Evolutionary conservation across 2,329 filamentous ascomycete species (phyloP).

Genomic region (Trichoderma gracile): DNA sequence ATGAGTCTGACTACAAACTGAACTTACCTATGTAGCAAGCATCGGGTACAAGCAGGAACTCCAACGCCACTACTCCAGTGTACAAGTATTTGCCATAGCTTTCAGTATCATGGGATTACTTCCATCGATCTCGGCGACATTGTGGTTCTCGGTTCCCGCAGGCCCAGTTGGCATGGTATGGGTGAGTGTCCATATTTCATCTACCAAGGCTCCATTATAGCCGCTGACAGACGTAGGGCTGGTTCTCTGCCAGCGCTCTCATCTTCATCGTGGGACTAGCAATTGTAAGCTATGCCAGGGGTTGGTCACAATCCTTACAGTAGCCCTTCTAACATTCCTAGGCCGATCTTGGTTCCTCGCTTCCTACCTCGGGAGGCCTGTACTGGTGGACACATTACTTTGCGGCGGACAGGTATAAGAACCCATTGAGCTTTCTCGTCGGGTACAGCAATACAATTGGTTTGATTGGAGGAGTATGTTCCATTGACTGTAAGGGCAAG

Average conservation of each 20-base stretch:
- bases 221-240: background rate
- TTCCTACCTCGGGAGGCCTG: constrained; percentile 8
- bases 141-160: constrained; percentile 12
- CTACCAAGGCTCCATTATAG: no score
- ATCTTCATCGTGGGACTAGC: constrained; percentile 6
- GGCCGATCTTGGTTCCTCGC: constrained; percentile 16
- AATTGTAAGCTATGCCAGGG: background rate
- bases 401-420: constrained; percentile 5
- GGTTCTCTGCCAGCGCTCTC: constrained; percentile 13
- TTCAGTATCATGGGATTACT: constrained; percentile 15
- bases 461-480: constrained; percentile 9
- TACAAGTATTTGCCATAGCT: constrained; percentile 12
- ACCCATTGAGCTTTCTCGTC: constrained; percentile 6
- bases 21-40: background rate
- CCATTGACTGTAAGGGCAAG: constrained; percentile 3
- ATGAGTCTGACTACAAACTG: background rate
- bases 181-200: background rate
- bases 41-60: constrained; percentile 13
- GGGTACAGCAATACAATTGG: constrained; percentile 15
- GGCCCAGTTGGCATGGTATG: constrained; percentile 14
- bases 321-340: background rate
- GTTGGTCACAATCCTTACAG: no score
- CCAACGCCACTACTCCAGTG: constrained; percentile 8
- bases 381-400: constrained; percentile 20
- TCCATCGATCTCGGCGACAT: constrained; percentile 6